Evolutionary conservation across 2,329 filamentous ascomycete species (phyloP).

Genomic region (Whalleya microplaca): DNA sequence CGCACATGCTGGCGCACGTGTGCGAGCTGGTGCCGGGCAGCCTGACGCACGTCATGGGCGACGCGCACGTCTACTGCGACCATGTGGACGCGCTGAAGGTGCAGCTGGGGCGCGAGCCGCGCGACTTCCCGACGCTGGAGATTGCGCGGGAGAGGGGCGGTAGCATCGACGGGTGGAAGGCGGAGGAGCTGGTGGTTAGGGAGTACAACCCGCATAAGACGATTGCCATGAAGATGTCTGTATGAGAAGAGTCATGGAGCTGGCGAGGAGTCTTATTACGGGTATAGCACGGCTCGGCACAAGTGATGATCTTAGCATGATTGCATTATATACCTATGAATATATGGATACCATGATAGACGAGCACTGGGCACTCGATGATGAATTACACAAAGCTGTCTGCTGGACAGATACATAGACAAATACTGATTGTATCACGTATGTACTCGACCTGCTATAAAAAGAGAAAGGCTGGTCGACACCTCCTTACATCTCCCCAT

Average conservation of each 20-base stretch:
- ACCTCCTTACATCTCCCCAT: not conserved
- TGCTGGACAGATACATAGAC: no score
- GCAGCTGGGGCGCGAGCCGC: conserved; percentile 80
- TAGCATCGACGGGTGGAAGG: conserved; percentile 86
- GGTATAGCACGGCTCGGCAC: not conserved
- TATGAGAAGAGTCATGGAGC: conserved; percentile 40
- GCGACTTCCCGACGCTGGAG: conserved; percentile 77
- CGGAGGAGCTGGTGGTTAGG: conserved; percentile 84
- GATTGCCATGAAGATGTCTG: conserved; percentile 99
- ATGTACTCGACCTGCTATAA: no score
- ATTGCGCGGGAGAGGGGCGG: conserved; percentile 71
- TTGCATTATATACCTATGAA: no score
- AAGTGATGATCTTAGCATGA: not conserved
- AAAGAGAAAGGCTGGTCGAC: no score
- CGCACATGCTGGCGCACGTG: conserved; percentile 91
- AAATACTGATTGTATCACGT: no score
- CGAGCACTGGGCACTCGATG: no score
- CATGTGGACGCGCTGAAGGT: conserved; percentile 85
- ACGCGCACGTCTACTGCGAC: conserved; percentile 95
- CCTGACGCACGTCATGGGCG: conserved; percentile 94
- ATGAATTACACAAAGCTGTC: no score
- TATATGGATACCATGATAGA: no score
- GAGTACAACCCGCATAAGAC: conserved; percentile 90
- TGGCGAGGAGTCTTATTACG: not conserved
- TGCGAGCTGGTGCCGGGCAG: conserved; percentile 84